Evolutionary conservation across 306 rosid genomes (phyloP).

Genomic region (Boehmeria nivea): DNA sequence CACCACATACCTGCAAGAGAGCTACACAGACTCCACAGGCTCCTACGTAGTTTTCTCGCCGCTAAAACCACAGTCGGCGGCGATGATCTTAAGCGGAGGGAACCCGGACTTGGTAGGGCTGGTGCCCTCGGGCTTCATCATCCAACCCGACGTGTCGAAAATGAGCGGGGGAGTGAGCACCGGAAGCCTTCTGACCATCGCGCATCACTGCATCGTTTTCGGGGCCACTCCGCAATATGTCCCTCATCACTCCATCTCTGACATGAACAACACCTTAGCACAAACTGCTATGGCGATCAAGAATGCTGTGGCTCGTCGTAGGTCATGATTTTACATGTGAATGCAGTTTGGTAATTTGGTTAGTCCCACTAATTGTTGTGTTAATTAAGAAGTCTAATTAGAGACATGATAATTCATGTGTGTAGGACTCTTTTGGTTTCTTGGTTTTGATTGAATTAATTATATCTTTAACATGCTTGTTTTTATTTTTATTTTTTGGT

Average conservation of each 20-base stretch:
- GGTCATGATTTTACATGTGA: too few species aligned
- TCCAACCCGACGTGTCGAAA: constrained; percentile 33
- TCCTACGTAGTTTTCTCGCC: constrained; percentile 55
- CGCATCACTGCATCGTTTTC: constrained; percentile 29
- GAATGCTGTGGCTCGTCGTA: too few species aligned
- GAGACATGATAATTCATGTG: too few species aligned
- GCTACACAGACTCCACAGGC: constrained; percentile 33
- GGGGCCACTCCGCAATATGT: neutral
- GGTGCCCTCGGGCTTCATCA: constrained; percentile 52
- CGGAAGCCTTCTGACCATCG: constrained; percentile 39
- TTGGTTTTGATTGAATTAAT: too few species aligned
- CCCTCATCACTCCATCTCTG: constrained; percentile 20
- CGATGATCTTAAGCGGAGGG: constrained; percentile 28
- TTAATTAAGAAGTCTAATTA: too few species aligned
- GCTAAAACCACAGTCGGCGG: constrained; percentile 21
- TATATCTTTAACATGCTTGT: too few species aligned
- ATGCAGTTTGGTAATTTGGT: too few species aligned
- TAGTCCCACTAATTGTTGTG: too few species aligned
- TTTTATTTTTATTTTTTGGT: too few species aligned
- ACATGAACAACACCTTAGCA: constrained; percentile 18
- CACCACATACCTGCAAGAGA: constrained; percentile 43
- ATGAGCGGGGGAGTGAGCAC: constrained; percentile 2
- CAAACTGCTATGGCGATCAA: too few species aligned
- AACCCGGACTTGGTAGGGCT: constrained; percentile 32
- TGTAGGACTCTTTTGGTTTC: too few species aligned